Evolutionary conservation across 306 rosid species (phyloP).

Genomic region (Myrica gale): DNA sequence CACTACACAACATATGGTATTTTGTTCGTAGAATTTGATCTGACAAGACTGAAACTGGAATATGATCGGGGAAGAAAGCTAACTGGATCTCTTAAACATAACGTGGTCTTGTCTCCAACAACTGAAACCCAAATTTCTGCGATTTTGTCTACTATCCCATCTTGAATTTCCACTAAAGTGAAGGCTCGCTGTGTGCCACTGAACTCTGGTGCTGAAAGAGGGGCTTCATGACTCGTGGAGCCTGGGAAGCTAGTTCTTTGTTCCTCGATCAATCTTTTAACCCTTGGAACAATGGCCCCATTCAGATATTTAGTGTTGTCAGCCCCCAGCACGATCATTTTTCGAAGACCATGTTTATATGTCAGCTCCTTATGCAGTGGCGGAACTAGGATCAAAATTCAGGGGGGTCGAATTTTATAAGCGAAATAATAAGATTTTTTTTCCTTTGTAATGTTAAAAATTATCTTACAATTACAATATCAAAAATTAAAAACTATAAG

Average conservation of each 20-base stretch:
- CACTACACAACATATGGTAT: background rate
- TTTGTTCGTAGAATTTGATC: slow-evolving; percentile 31
- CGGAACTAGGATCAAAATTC: too few relatives aligned
- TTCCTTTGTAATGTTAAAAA: too few relatives aligned
- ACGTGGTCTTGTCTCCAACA: slow-evolving; percentile 47
- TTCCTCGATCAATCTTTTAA: slow-evolving; percentile 38
- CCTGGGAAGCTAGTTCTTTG: slow-evolving; percentile 30
- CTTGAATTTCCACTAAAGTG: slow-evolving; percentile 59
- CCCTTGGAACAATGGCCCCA: slow-evolving; percentile 86
- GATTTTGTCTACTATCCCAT: slow-evolving; percentile 56
- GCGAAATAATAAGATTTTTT: too few relatives aligned
- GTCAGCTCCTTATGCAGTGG: too few relatives aligned
- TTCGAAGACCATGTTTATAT: slow-evolving; percentile 62
- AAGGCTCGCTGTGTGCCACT: slow-evolving; percentile 64
- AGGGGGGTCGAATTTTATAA: too few relatives aligned
- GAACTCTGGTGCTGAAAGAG: slow-evolving; percentile 29
- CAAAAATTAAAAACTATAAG: too few relatives aligned
- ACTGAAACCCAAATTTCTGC: slow-evolving; percentile 81
- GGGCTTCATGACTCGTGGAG: slow-evolving; percentile 24
- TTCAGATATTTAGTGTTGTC: slow-evolving; percentile 71
- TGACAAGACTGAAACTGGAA: slow-evolving; percentile 7
- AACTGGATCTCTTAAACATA: slow-evolving; percentile 37
- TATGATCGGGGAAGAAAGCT: slow-evolving; percentile 3
- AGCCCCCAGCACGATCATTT: slow-evolving; percentile 64
- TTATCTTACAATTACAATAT: too few relatives aligned